Evolutionary conservation across 2,329 filamentous ascomycete genomes (phyloP), one percentile per base, ranked within the genome.

Genomic region (Achaetomium macrosporum): DNA sequence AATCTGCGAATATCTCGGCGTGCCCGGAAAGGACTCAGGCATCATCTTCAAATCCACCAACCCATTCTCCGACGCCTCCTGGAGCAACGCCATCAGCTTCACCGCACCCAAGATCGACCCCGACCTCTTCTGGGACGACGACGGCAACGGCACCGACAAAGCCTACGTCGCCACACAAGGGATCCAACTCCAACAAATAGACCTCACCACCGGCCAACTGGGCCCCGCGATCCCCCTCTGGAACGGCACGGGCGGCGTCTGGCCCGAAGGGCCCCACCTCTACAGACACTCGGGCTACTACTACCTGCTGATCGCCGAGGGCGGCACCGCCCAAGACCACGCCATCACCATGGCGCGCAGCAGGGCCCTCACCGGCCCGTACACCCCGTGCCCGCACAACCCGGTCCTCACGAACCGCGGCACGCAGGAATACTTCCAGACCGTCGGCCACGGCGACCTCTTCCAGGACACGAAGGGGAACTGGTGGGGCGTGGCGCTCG

Each of bases 291-390:
- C 76, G 35, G 76, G 74, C 8, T 79, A 73, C 69, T 83, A 82
- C 58, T 82, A 83, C 59, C 71, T 83, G 8, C 65, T 82, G 10
- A 80, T 76, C 0, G 79, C 79, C 3, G 79, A 82, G 61, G 79
- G 78, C 17, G 80, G 81, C 8, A 83, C 81, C 0, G 81, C 75
- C 11, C 78, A 76, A 47, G 72, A 76, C 0, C 83, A 87, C 59
- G 75, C 75, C 0, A 74, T 73, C 20, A 73, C 69, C 2, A 73
- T 76, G 31, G 73, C 74, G 0, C 68, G 75, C 2, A 67, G 73
- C 0, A 61, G 57, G 5, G 57, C 63, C 33, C 59, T 76, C 3
- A 66, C 49, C 20, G 76, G 74, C 0, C 76, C 75, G 0, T 78
- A 73, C 49, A 69, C 73, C 29, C 58, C 64, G 0, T 71, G 67